Conservation (phyloP, 2,329 filamentous ascomycete genomes). For the Colletotrichum paranaense region DNA sequence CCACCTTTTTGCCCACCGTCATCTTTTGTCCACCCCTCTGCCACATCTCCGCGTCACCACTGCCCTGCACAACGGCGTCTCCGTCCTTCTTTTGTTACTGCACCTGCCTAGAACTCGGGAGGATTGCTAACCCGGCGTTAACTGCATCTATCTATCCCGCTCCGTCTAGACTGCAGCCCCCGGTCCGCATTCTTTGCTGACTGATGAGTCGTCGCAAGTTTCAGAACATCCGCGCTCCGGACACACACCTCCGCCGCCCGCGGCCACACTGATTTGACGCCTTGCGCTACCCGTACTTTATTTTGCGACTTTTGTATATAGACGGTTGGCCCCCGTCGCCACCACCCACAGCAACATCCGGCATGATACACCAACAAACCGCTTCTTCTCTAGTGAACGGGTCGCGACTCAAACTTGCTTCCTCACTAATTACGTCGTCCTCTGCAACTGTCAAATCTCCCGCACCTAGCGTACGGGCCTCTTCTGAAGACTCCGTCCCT, state of each 20-base stretch:
- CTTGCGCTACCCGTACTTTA: neutral
- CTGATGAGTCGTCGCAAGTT: conserved; percentile 34
- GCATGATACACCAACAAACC: conserved; percentile 59
- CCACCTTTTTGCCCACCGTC: neutral
- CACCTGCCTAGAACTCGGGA: neutral
- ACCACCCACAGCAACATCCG: conserved; percentile 40
- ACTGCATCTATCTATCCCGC: neutral
- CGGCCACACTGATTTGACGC: conserved; percentile 23
- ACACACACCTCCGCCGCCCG: conserved; percentile 13
- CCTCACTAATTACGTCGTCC: conserved; percentile 33
- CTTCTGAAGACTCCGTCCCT: conserved; percentile 25
- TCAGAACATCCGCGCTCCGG: conserved; percentile 22
- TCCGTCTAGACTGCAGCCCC: neutral
- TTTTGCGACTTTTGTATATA: conserved; percentile 37
- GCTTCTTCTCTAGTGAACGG: conserved; percentile 52
- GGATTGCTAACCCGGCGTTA: neutral
- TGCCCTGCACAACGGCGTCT: conserved; percentile 2
- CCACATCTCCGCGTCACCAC: conserved; percentile 29
- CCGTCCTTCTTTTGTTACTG: neutral
- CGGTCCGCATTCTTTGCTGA: conserved; percentile 14
- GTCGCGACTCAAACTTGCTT: conserved; percentile 51
- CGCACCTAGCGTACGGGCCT: conserved; percentile 12
- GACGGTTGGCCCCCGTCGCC: conserved; percentile 33
- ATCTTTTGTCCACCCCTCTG: conserved; percentile 5
- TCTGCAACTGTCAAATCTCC: conserved; percentile 24